Evolutionary conservation across 768 basidiomycete genomes (phyloP).

Genomic region (Agrocybe pediades): DNA sequence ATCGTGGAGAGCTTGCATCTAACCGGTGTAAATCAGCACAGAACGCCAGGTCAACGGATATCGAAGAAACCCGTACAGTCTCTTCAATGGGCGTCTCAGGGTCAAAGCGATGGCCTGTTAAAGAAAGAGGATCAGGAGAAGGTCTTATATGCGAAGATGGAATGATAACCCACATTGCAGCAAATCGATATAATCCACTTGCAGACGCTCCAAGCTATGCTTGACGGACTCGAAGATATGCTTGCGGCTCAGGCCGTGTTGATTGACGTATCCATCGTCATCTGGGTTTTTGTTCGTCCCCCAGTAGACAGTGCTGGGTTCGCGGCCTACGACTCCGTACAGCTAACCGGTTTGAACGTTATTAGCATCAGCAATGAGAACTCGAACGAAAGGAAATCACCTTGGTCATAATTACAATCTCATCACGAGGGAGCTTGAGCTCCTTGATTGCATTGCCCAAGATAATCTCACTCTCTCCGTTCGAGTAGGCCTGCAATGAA

Average conservation of each 20-base stretch:
- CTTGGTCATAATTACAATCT: slow-evolving; percentile 84
- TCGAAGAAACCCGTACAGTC: slow-evolving; percentile 41
- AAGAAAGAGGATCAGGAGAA: too few relatives aligned
- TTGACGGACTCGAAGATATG: slow-evolving; percentile 75
- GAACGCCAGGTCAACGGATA: too few relatives aligned
- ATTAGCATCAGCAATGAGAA: neutral
- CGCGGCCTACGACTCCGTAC: slow-evolving; percentile 32
- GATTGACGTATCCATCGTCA: slow-evolving; percentile 54
- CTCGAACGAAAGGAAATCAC: slow-evolving; percentile 25
- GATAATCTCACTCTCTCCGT: slow-evolving; percentile 65
- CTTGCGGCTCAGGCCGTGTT: slow-evolving; percentile 45
- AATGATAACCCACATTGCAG: slow-evolving; percentile 60
- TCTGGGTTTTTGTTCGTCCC: slow-evolving; percentile 27
- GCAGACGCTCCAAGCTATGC: too few relatives aligned
- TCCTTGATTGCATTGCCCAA: slow-evolving; percentile 74
- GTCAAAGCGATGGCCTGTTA: slow-evolving; percentile 63
- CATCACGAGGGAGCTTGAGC: slow-evolving; percentile 64
- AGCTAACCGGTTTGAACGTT: slow-evolving; percentile 46
- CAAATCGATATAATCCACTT: slow-evolving; percentile 80
- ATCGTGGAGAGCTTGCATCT: slow-evolving; percentile 73
- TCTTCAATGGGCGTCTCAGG: slow-evolving; percentile 59
- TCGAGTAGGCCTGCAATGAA: slow-evolving; percentile 54
- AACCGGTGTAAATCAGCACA: too few relatives aligned
- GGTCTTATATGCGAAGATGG: too few relatives aligned
- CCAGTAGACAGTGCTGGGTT: slow-evolving; percentile 18